Base-by-base conservation (phyloP, 2,329 filamentous ascomycete genomes). In the Epichloe scottii region DNA sequence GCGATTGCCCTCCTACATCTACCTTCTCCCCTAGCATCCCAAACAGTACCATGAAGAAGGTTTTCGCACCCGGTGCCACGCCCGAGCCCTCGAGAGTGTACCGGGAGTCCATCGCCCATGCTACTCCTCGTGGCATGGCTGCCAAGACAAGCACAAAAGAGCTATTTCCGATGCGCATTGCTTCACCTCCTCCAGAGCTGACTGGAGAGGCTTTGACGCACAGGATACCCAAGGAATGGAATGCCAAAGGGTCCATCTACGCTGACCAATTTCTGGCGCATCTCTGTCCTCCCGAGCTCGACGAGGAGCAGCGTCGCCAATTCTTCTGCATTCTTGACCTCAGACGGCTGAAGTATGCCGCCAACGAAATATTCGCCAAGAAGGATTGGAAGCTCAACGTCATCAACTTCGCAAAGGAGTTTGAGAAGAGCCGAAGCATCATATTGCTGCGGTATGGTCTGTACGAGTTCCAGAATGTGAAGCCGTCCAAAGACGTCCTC, bases 311-410 rank as follows among this genome's bases (percentile, higher is more conserved):
- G 63, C 72, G 76, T 46, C 75, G 77, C 52, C 78, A 81, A 65
- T 81, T 81, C 60, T 81, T 81, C 57, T 81, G 78, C 60, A 76
- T 82, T 54, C 75, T 82, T 56, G 78, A 82, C 59, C 67, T 82
- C 52, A 76, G 78, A 53, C 73, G 78, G 55, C 69, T 82, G 44
- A 82, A 82, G 64, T 79, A 80, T 58, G 75, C 77, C 5, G 78
- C 78, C 30, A 73, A 81, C 57, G 78, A 81, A 57, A 78, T 82
- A 15, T 82, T 81, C 53, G 60, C 66, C 17, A 76, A 73, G 60
- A 81, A 81, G 61, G 77, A 79, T 56, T 82, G 78, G 78, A 79
- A 78, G 63, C 63, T 82, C 49, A 82, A 82, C 55, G 73, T 81
- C 17, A 62, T 77, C 55, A 81, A 81, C 61, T 82, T 82, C 52